Conservation (phyloP, 176 grass and related monocot genomes). For the Cenchrus fungigraminus region DNA sequence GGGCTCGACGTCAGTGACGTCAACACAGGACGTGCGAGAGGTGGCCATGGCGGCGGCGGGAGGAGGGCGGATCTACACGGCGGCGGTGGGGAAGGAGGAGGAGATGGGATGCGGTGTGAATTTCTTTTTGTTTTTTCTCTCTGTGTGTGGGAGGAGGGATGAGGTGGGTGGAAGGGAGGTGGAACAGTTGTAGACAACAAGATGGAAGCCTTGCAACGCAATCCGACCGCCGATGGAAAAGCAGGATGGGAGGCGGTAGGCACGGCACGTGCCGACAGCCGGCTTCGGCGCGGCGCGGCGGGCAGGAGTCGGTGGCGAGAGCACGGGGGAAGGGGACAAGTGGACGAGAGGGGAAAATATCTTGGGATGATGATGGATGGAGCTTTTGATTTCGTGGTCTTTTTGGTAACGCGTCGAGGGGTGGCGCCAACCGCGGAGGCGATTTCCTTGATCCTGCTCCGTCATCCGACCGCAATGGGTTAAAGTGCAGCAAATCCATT, state of each 20-base stretch:
- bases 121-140: not conserved
- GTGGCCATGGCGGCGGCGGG: constrained; percentile 38
- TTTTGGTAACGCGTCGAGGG: not conserved
- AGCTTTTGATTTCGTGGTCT: not conserved
- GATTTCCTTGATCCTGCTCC: too few species aligned
- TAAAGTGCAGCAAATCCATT: too few species aligned
- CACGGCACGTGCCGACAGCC: too few species aligned
- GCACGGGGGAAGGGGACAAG: not conserved
- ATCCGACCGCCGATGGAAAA: too few species aligned
- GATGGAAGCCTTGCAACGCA: not conserved
- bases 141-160: not conserved
- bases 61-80: constrained; percentile 34
- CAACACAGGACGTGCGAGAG: constrained; percentile 61
- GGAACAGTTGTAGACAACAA: not conserved
- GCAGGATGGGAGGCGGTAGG: not conserved
- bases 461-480: too few species aligned
- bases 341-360: constrained; percentile 11
- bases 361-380: not conserved
- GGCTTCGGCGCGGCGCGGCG: too few species aligned
- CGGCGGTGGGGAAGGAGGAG: not conserved
- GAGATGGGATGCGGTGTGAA: not conserved
- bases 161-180: constrained; percentile 12
- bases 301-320: not conserved
- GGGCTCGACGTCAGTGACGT: constrained; percentile 47
- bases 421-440: too few species aligned